Conservation (phyloP, 2,329 filamentous ascomycete species). For the Tolypocladium ovalisporum region DNA sequence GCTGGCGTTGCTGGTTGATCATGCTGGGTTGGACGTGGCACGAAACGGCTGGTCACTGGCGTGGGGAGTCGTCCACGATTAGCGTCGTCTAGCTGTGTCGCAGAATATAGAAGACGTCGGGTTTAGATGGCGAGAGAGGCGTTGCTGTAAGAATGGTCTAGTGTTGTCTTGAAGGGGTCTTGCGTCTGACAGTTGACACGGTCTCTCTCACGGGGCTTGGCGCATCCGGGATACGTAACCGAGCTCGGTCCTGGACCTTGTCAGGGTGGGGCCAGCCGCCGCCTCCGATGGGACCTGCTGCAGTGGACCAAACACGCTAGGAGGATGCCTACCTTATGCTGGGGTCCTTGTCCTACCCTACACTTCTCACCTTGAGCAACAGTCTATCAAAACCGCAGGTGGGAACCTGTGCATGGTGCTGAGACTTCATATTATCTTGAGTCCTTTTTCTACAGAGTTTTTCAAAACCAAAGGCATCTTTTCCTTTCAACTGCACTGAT, state of each 20-base stretch:
- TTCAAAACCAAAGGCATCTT: no score
- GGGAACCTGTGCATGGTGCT: no score
- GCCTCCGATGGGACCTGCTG: no score
- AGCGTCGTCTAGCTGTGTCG: not conserved
- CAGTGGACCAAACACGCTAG: no score
- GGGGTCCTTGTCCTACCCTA: no score
- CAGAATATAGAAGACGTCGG: not conserved
- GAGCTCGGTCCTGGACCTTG: no score
- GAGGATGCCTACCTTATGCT: no score
- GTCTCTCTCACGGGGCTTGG: not conserved
- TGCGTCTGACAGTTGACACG: not conserved
- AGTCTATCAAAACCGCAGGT: no score
- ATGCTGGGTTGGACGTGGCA: slow-evolving; percentile 6
- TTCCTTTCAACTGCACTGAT: no score
- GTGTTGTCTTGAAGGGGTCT: not conserved
- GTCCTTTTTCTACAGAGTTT: no score
- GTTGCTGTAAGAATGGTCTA: not conserved
- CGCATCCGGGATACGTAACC: not conserved
- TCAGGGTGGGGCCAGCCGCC: not conserved
- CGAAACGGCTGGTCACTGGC: not conserved
- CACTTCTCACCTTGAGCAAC: no score
- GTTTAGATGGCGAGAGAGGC: not conserved
- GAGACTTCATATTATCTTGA: no score
- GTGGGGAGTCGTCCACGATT: not conserved
- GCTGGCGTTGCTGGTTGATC: slow-evolving; percentile 8